Conservation (phyloP, 2,329 filamentous ascomycete species). For the Fusarium musae region DNA sequence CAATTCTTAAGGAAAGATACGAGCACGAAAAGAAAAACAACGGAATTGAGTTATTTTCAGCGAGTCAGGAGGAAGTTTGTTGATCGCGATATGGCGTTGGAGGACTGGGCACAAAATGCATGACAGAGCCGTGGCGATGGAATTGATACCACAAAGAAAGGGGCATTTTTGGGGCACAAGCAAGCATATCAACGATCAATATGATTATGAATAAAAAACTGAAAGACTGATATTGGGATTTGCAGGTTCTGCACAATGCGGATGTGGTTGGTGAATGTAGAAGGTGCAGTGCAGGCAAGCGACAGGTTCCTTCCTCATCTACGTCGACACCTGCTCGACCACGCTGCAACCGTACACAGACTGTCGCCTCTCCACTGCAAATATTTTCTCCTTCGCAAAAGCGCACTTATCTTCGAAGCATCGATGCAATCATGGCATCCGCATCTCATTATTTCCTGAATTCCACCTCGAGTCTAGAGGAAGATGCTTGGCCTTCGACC, state of each 20-base stretch:
- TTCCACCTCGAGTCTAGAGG: constrained; percentile 19
- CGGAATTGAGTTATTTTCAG: fast-evolving
- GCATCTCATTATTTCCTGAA: neutral
- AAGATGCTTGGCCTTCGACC: constrained; percentile 34
- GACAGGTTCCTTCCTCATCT: neutral
- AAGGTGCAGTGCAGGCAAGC: fast-evolving
- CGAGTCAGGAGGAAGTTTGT: neutral
- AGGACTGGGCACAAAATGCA: constrained; percentile 1
- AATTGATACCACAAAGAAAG: neutral
- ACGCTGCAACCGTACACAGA: neutral
- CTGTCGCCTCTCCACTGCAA: too few species aligned
- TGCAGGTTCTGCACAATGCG: neutral
- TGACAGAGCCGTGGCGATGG: neutral
- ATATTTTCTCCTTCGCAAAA: too few species aligned
- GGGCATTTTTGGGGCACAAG: neutral
- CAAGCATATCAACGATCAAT: neutral
- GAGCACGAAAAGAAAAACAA: fast-evolving
- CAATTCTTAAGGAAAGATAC: neutral
- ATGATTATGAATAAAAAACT: neutral
- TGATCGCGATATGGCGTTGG: neutral
- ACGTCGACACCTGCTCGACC: neutral
- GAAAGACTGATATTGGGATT: neutral
- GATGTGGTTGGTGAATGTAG: neutral
- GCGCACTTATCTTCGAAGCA: neutral
- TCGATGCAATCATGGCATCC: neutral